Percentiles rank a stretch among this genome's conserved stretches.
These are phyloP conservation scores for Coemansia sp. DNA, from an alignment of 192 early-diverging fungal species.

Conservation along the genomic window DNA sequence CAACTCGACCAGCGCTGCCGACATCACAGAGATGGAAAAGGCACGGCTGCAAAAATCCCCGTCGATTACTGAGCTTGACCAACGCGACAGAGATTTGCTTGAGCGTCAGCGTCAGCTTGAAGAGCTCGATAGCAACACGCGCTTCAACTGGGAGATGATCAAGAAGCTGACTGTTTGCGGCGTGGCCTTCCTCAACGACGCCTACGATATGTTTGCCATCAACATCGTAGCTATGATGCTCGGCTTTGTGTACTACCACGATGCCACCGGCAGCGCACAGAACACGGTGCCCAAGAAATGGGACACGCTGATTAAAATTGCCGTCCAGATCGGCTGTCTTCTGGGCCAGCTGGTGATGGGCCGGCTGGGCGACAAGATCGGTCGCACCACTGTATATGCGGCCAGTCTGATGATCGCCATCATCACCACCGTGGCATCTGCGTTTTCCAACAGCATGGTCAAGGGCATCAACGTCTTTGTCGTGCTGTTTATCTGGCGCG, in stretches of 20 bases:
- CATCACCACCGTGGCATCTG: conserved; percentile 77
- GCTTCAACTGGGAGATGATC: conserved; percentile 74
- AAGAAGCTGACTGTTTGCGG: conserved; percentile 74
- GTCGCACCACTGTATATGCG: conserved; percentile 89
- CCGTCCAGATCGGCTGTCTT: conserved; percentile 86
- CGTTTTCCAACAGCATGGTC: conserved; percentile 70
- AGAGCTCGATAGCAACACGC: conserved; percentile 60
- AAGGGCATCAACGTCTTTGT: conserved; percentile 68
- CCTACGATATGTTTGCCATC: conserved; percentile 96
- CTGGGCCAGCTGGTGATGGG: conserved; percentile 92
- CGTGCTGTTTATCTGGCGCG: conserved; percentile 85
- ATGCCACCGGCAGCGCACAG: conserved; percentile 31
- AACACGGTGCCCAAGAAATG: conserved; percentile 66
- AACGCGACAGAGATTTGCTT: conserved; percentile 46
- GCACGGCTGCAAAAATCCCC: background rate
- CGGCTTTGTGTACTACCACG: conserved; percentile 65
- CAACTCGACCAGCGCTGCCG: conserved; percentile 27
- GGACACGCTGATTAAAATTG: conserved; percentile 86
- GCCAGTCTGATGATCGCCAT: conserved; percentile 90
- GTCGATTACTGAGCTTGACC: conserved; percentile 26
- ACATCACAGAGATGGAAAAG: conserved; percentile 45
- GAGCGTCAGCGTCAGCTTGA: conserved; percentile 49
- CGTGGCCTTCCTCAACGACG: conserved; percentile 89
- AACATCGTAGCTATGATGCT: conserved; percentile 89
- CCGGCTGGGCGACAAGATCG: conserved; percentile 82